A percentile compares a stretch with the other conserved stretches of the same genome.
phyloP scores from a whole-genome alignment of 75 land plant species.

The Picea glauca region DNA sequence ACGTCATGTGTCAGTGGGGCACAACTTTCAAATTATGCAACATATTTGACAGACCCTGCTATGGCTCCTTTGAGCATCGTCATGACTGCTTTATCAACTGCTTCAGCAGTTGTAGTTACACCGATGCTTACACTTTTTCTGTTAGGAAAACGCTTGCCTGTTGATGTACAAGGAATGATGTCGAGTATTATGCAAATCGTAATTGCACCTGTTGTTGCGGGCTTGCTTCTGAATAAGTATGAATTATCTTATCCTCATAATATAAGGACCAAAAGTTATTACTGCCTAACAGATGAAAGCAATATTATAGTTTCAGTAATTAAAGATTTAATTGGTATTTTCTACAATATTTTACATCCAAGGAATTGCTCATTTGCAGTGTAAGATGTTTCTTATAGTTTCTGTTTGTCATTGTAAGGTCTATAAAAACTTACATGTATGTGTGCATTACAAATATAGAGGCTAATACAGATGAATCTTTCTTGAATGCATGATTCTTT shows the following conservation, averaged over 20 bases:
- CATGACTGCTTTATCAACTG: constrained; percentile 95
- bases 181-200: constrained; percentile 85
- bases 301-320: too few relatives aligned
- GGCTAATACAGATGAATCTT: background rate
- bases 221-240: constrained; percentile 80
- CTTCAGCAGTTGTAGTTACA: constrained; percentile 85
- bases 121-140: constrained; percentile 76
- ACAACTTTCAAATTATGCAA: constrained; percentile 97
- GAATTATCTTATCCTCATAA: background rate
- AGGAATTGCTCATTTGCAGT: too few relatives aligned
- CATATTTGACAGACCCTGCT: constrained; percentile 75
- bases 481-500: background rate
- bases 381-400: too few relatives aligned
- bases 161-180: constrained; percentile 93
- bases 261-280: too few relatives aligned
- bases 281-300: too few relatives aligned
- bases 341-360: too few relatives aligned
- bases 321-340: too few relatives aligned
- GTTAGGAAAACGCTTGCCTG: constrained; percentile 81
- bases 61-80: constrained; percentile 95
- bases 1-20: constrained; percentile 98
- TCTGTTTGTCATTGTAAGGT: too few relatives aligned
- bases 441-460: background rate
- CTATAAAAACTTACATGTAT: too few relatives aligned
- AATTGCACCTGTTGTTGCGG: constrained; percentile 77